Evolutionary conservation across 805 yeast species (phyloP).

Genomic region (Metschnikowia borealis): DNA sequence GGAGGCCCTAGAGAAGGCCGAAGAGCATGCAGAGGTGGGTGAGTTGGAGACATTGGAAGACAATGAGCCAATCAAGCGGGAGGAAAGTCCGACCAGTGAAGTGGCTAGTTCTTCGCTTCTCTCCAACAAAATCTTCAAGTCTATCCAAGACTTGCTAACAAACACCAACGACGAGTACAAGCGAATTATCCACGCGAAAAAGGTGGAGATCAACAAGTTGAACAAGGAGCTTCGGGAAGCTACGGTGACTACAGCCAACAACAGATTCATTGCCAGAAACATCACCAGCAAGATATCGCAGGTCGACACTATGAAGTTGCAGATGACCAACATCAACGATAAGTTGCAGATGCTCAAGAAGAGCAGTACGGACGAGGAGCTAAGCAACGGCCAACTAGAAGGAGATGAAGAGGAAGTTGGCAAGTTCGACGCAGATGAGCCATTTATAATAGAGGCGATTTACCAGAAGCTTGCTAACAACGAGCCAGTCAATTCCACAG

Average conservation of each 20-base stretch:
- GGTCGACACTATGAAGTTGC: constrained; percentile 50
- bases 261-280: constrained; percentile 33
- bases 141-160: constrained; percentile 36
- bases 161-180: constrained; percentile 40
- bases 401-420: constrained; percentile 63
- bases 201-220: constrained; percentile 31
- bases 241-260: constrained; percentile 41
- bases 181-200: constrained; percentile 31
- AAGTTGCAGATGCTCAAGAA: constrained; percentile 27
- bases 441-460: constrained; percentile 67
- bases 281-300: constrained; percentile 33
- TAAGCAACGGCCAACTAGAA: constrained; percentile 38
- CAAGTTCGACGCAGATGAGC: constrained; percentile 83
- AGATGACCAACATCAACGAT: constrained; percentile 39
- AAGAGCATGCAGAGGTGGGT: constrained; percentile 12
- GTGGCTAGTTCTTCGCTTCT: constrained; percentile 14
- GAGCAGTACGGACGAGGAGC: constrained; percentile 20
- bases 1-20: constrained; percentile 28
- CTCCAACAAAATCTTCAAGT: constrained; percentile 33
- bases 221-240: constrained; percentile 37
- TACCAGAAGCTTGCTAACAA: constrained; percentile 45
- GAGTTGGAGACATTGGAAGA: constrained; percentile 10
- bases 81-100: constrained; percentile 11
- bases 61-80: not conserved
- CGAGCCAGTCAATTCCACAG: constrained; percentile 25